phyloP scores from a whole-genome alignment of 805 yeast genomes.

The Starmerella apis region DNA sequence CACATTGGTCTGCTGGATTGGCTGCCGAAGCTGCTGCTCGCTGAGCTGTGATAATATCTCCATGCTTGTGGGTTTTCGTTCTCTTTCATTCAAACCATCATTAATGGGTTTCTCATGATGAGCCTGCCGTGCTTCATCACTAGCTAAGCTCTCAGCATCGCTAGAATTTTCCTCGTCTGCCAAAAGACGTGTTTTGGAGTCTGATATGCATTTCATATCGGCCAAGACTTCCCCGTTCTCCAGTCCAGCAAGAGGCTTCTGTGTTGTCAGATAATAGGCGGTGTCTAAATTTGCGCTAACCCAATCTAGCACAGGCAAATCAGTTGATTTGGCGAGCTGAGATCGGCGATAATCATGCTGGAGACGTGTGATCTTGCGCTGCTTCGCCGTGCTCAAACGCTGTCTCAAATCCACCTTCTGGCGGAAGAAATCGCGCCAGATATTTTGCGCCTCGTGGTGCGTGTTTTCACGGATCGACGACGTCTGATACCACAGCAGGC shows the following conservation, averaged over 20 bases:
- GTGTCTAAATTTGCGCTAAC: conserved; percentile 26
- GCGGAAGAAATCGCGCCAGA: conserved; percentile 30
- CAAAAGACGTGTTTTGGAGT: background rate
- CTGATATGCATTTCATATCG: conserved; percentile 20
- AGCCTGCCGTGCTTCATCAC: conserved; percentile 2
- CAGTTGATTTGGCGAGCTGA: conserved; percentile 11
- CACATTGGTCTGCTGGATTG: conserved; percentile 9
- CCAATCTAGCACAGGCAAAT: conserved; percentile 22
- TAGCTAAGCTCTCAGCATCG: conserved; percentile 6
- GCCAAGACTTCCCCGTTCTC: conserved; percentile 19
- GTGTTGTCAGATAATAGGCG: conserved; percentile 22
- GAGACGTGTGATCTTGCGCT: conserved; percentile 23
- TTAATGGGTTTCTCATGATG: background rate
- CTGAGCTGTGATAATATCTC: conserved; percentile 8
- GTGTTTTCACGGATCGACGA: conserved; percentile 16
- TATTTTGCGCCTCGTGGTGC: conserved; percentile 16
- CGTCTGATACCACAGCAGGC: conserved; percentile 16
- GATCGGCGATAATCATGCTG: conserved; percentile 25
- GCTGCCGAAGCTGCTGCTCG: conserved; percentile 10
- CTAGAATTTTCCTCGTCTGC: background rate
- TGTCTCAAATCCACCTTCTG: conserved; percentile 25
- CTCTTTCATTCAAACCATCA: background rate
- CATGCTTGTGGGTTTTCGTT: background rate
- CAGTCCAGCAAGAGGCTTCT: conserved; percentile 21
- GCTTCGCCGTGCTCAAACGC: conserved; percentile 21